Evolutionary conservation across 2,329 filamentous ascomycete genomes (phyloP).

Genomic region (Bipolaris victoriae): DNA sequence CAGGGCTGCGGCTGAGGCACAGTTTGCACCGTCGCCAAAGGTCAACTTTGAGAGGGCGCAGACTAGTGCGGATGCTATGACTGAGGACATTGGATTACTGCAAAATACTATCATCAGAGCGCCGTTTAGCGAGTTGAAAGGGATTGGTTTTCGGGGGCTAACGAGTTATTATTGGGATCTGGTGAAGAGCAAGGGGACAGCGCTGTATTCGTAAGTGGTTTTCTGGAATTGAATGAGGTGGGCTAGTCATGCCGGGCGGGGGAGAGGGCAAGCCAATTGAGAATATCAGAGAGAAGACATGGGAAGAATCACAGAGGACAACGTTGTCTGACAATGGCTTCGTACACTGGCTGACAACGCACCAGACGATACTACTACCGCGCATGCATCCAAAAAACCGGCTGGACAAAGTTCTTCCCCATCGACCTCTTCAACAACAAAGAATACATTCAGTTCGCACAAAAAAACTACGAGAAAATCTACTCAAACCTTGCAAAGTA

Average conservation of each 20-base stretch:
- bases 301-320: not conserved
- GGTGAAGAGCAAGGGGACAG: conserved; percentile 24
- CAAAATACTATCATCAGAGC: conserved; percentile 31
- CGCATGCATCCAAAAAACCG: conserved; percentile 21
- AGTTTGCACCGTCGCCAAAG: conserved; percentile 18
- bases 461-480: conserved; percentile 66
- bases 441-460: conserved; percentile 51
- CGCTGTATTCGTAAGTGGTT: conserved; percentile 25
- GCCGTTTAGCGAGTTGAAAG: conserved; percentile 19
- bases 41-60: conserved; percentile 11
- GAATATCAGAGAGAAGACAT: not conserved
- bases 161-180: conserved; percentile 29
- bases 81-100: conserved; percentile 33
- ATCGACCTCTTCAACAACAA: conserved; percentile 20
- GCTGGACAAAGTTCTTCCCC: conserved; percentile 19
- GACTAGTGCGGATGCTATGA: conserved; percentile 14
- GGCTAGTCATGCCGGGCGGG: not conserved
- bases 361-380: conserved; percentile 24
- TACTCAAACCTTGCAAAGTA: conserved; percentile 63
- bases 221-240: not conserved
- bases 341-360: conserved; percentile 8
- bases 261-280: not conserved
- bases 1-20: conserved; percentile 11
- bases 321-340: not conserved
- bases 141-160: conserved; percentile 5